Percentiles rank a stretch among this genome's conserved stretches.
These are phyloP conservation scores for Cytospora piceicola DNA, from an alignment of 2,329 filamentous ascomycete genomes.

Conservation along the genomic window DNA sequence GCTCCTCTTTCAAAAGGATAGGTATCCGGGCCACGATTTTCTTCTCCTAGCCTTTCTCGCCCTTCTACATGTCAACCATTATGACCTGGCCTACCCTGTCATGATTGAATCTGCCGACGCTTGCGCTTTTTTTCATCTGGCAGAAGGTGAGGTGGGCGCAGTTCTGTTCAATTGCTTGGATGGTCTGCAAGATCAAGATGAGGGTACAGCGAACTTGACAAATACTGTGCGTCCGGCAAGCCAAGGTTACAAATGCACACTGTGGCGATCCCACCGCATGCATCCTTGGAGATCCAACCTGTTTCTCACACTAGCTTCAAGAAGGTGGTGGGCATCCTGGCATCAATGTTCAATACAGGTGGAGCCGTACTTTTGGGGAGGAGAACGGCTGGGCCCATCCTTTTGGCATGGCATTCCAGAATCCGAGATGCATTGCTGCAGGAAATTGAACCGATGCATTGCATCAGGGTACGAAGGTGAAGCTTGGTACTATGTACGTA, in stretches of 20 bases:
- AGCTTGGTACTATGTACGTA: conserved; percentile 11
- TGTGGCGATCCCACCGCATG: conserved; percentile 11
- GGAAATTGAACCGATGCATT: conserved; percentile 17
- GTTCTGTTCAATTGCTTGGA: not conserved
- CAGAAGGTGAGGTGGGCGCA: not conserved
- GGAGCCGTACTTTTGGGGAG: conserved; percentile 27
- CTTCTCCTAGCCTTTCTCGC: not conserved
- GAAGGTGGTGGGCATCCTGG: conserved; percentile 17
- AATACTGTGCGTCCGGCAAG: not conserved
- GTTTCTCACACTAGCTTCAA: conserved; percentile 25
- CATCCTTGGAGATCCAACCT: conserved; percentile 24
- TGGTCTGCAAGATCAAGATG: not conserved
- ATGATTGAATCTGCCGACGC: too few species aligned
- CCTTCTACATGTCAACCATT: not conserved
- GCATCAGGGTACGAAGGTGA: conserved; percentile 22
- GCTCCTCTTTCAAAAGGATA: conserved; percentile 7
- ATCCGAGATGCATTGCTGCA: conserved; percentile 18
- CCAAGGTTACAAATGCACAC: not conserved
- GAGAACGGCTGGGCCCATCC: conserved; percentile 27
- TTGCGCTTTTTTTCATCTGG: too few species aligned
- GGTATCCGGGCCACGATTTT: not conserved
- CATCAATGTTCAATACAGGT: conserved; percentile 25
- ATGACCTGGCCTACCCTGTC: too few species aligned
- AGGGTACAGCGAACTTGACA: not conserved
- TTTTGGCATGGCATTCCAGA: conserved; percentile 28